phyloP scores from a whole-genome alignment of 2,329 filamentous ascomycete species.

The Talaromyces funiculosus region DNA sequence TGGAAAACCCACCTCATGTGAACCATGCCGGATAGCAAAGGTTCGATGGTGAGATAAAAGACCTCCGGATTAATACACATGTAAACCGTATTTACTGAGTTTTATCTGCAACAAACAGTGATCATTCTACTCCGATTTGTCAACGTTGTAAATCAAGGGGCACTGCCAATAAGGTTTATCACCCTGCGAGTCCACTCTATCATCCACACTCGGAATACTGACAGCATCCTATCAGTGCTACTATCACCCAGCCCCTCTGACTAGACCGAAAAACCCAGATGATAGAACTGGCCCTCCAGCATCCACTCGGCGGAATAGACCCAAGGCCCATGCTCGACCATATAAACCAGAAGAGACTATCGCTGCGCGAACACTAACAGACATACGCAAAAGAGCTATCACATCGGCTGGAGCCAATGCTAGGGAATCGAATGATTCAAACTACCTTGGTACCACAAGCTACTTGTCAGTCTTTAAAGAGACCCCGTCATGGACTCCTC shows the following conservation, averaged over 20 bases:
- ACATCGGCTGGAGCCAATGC: neutral
- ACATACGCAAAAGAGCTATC: neutral
- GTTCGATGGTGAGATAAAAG: constrained; percentile 21
- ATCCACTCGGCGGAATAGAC: neutral
- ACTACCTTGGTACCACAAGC: constrained; percentile 10
- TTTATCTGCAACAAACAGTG: constrained; percentile 6
- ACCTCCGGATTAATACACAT: neutral
- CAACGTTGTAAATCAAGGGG: constrained; percentile 4
- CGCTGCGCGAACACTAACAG: neutral
- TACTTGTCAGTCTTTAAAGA: constrained; percentile 12
- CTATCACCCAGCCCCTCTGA: constrained; percentile 12
- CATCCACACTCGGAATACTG: neutral
- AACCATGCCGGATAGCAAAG: constrained; percentile 34
- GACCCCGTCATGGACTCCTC: neutral
- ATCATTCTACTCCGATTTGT: constrained; percentile 29
- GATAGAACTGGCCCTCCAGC: neutral
- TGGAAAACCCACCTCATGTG: constrained; percentile 33
- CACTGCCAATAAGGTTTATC: constrained; percentile 1
- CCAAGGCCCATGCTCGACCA: neutral
- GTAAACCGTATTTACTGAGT: neutral
- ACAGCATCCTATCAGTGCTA: constrained; percentile 5
- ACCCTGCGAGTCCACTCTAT: neutral
- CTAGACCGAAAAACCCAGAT: neutral
- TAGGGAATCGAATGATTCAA: neutral
- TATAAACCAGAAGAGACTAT: neutral